phyloP scores from a whole-genome alignment of 352 stramenopile species.

The Pythium graminicola region DNA sequence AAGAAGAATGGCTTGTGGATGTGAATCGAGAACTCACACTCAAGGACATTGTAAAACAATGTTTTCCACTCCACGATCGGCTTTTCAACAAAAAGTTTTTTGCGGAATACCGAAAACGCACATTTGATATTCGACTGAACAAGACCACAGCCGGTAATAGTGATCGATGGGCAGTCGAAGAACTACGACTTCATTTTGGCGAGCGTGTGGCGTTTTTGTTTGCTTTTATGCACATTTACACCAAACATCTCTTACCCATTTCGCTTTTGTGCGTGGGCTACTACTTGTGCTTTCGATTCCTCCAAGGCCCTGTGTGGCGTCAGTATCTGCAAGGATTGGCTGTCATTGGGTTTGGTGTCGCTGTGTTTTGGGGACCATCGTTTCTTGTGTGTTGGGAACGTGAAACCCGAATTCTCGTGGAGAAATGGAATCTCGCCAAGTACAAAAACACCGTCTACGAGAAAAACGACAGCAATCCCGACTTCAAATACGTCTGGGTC shows the following conservation, averaged over 20 bases:
- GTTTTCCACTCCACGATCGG: slow-evolving; percentile 79
- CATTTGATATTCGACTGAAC: slow-evolving; percentile 60
- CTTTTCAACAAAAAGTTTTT: slow-evolving; percentile 86
- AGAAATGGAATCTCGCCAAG: slow-evolving; percentile 85
- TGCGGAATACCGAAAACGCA: slow-evolving; percentile 76
- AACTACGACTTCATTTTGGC: slow-evolving; percentile 81
- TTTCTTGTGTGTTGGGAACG: slow-evolving; percentile 82
- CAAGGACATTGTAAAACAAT: slow-evolving; percentile 68
- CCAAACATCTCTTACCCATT: slow-evolving; percentile 74
- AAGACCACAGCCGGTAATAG: slow-evolving; percentile 71
- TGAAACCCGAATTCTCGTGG: slow-evolving; percentile 81
- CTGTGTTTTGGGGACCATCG: slow-evolving; percentile 74
- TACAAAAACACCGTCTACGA: slow-evolving; percentile 89
- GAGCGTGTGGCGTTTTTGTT: slow-evolving; percentile 87
- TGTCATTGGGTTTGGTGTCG: slow-evolving; percentile 61
- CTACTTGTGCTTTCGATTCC: slow-evolving; percentile 72
- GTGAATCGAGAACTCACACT: slow-evolving; percentile 79
- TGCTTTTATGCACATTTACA: slow-evolving; percentile 89
- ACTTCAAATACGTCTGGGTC: slow-evolving; percentile 83
- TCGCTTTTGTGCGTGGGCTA: slow-evolving; percentile 59
- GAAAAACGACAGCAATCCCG: slow-evolving; percentile 79
- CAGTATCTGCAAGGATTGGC: slow-evolving; percentile 69
- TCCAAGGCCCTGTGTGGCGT: slow-evolving; percentile 44
- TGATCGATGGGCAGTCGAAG: slow-evolving; percentile 81
- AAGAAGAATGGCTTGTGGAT: slow-evolving; percentile 82